phyloP scores from a whole-genome alignment of 331 rosid genomes.

The Acacia pycnantha region DNA sequence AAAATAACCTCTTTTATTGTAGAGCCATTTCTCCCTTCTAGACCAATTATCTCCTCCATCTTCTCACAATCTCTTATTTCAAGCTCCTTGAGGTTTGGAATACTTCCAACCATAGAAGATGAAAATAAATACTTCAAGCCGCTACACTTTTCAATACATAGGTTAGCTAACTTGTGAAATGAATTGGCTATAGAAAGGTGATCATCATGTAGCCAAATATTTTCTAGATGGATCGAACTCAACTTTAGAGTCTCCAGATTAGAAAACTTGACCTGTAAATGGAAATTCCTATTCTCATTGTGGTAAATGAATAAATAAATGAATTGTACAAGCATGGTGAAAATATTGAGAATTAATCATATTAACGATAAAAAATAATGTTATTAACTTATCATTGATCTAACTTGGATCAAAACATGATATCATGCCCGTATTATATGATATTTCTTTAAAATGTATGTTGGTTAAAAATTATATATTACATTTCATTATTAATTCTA shows the following conservation, averaged over 20 bases:
- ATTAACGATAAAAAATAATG: neutral
- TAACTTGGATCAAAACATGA: neutral
- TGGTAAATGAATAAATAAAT: neutral
- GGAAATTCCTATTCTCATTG: neutral
- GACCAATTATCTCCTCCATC: slow-evolving; percentile 28
- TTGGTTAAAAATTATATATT: neutral
- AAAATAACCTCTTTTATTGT: neutral
- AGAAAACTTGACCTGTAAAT: neutral
- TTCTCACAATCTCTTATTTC: slow-evolving; percentile 20
- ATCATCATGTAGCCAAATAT: slow-evolving; percentile 7
- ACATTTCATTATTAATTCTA: neutral
- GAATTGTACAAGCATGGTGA: neutral
- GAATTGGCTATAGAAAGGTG: neutral
- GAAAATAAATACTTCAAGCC: slow-evolving; percentile 10
- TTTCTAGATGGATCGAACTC: neutral
- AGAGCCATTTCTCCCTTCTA: neutral
- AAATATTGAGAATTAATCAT: neutral
- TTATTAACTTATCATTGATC: neutral
- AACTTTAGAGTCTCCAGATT: slow-evolving; percentile 18
- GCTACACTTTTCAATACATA: slow-evolving; percentile 8
- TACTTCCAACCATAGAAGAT: neutral
- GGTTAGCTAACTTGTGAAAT: neutral
- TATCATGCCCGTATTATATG: neutral
- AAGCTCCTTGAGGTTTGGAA: neutral
- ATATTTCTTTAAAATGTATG: neutral